These are phyloP conservation scores for Pythium myriotylum DNA, from an alignment of 352 stramenopile genomes.

Conservation along the genomic window DNA sequence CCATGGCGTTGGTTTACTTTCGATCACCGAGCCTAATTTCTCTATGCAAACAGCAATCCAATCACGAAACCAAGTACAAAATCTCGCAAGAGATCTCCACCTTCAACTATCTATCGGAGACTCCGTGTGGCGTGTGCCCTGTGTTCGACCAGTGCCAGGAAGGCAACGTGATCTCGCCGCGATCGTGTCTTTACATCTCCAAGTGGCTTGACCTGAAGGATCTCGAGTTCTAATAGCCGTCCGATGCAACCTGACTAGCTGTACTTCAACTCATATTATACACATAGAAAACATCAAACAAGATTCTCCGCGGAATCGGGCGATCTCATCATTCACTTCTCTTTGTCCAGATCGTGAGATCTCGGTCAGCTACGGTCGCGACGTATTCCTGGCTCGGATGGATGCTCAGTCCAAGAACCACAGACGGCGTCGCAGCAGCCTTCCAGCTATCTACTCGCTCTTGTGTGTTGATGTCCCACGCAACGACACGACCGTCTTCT, in stretches of 20 bases:
- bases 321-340: background rate
- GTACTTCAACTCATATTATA: slow-evolving; percentile 16
- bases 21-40: background rate
- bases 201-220: slow-evolving; percentile 92
- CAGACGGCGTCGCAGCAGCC: slow-evolving; percentile 1
- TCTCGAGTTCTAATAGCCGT: slow-evolving; percentile 66
- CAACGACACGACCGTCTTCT: slow-evolving; percentile 90
- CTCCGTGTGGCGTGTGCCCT: slow-evolving; percentile 88
- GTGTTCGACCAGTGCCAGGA: slow-evolving; percentile 92
- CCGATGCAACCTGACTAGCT: background rate
- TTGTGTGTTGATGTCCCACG: slow-evolving; percentile 92
- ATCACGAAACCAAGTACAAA: slow-evolving; percentile 88
- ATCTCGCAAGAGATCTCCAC: slow-evolving; percentile 85
- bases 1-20: background rate
- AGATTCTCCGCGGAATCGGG: background rate
- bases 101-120: slow-evolving; percentile 89
- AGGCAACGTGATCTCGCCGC: slow-evolving; percentile 90
- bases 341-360: slow-evolving; percentile 28
- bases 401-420: slow-evolving; percentile 29
- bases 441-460: slow-evolving; percentile 44
- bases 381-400: slow-evolving; percentile 26
- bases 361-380: slow-evolving; percentile 9
- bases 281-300: slow-evolving; percentile 5
- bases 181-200: slow-evolving; percentile 90
- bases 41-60: slow-evolving; percentile 36